These are phyloP conservation scores for Avena atlantica DNA, from an alignment of 176 grass and related monocot species.

Conservation along the genomic window DNA sequence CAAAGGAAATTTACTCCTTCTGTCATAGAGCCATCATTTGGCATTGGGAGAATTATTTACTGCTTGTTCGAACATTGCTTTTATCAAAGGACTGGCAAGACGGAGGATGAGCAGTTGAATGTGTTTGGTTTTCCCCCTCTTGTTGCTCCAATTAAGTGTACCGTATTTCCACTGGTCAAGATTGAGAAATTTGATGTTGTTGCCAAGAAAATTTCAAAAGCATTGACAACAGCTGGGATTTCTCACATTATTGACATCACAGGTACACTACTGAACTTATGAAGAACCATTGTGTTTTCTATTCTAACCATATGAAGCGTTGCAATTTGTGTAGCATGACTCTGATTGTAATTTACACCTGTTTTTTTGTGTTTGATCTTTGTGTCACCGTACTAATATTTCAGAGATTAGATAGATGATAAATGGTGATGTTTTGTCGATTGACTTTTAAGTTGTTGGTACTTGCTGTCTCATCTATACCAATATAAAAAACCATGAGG, in stretches of 20 bases:
- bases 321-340: conserved; percentile 8
- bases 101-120: conserved; percentile 84
- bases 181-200: conserved; percentile 75
- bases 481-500: not conserved
- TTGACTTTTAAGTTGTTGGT: not conserved
- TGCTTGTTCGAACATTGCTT: conserved; percentile 87
- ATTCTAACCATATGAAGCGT: not conserved
- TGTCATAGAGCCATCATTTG: conserved; percentile 95
- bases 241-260: conserved; percentile 90
- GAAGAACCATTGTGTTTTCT: not conserved
- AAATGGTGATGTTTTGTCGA: not conserved
- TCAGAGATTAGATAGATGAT: not conserved
- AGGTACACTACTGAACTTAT: conserved; percentile 49
- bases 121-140: conserved; percentile 82
- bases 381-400: not conserved
- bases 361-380: not conserved
- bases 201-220: conserved; percentile 79
- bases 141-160: conserved; percentile 94
- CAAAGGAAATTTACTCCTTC: conserved; percentile 94
- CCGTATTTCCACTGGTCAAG: conserved; percentile 85
- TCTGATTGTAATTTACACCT: not conserved
- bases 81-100: conserved; percentile 71
- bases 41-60: conserved; percentile 94
- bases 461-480: not conserved
- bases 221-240: conserved; percentile 73